A percentile compares a stretch with the other conserved stretches of the same genome.
phyloP scores from a whole-genome alignment of 2,329 filamentous ascomycete genomes.

The Trichoderma sp. region DNA sequence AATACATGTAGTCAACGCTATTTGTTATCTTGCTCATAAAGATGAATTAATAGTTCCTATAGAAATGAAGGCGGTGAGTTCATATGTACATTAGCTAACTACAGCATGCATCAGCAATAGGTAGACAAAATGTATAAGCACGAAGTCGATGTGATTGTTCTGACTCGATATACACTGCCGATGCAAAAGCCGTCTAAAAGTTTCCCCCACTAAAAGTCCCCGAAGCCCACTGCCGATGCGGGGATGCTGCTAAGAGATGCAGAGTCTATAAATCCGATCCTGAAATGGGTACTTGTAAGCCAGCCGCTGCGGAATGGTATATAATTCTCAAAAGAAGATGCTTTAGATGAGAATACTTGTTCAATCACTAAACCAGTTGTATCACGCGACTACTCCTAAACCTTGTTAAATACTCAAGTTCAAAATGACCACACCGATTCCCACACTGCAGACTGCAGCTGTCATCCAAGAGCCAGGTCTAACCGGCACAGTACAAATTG shows the following conservation, averaged over 20 bases:
- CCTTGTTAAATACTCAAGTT: background rate
- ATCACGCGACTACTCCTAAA: background rate
- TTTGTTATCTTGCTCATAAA: conserved; percentile 37
- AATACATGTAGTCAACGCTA: conserved; percentile 33
- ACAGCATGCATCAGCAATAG: background rate
- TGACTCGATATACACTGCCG: background rate
- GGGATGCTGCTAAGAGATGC: background rate
- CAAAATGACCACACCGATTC: background rate
- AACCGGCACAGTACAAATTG: conserved; percentile 2
- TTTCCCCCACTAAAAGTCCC: background rate
- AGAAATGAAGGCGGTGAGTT: background rate
- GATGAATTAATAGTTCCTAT: conserved; percentile 4
- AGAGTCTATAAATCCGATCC: too few relatives aligned
- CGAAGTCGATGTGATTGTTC: background rate
- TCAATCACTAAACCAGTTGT: background rate
- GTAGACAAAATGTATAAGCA: background rate
- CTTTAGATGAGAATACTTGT: background rate
- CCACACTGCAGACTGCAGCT: background rate
- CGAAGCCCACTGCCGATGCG: conserved; percentile 13
- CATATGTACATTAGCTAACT: too few relatives aligned
- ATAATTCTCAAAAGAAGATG: background rate
- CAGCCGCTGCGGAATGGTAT: background rate
- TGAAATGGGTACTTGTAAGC: background rate
- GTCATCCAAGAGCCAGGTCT: background rate
- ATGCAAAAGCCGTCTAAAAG: background rate